Conservation (phyloP, 179 eudicot genomes). For the Dionaea muscipula region DNA sequence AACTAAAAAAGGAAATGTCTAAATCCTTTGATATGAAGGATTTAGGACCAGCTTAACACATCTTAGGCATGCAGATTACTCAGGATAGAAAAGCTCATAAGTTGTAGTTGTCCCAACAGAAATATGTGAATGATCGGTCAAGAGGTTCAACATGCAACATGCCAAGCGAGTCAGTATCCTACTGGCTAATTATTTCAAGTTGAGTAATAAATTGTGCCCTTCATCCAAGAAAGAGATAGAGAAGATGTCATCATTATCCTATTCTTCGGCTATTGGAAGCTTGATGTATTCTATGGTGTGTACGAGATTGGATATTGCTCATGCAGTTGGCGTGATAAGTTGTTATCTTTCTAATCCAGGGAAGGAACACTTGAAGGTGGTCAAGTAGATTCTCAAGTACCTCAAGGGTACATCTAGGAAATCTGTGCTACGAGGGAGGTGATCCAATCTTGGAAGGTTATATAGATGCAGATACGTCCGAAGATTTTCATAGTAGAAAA, state of each 20-base stretch:
- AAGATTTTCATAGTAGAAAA: not conserved
- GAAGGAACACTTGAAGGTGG: not conserved
- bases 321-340: not conserved
- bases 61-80: not conserved
- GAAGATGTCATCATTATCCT: not conserved
- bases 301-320: not conserved
- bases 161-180: not conserved
- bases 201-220: not conserved
- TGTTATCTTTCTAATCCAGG: not conserved
- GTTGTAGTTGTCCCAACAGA: not conserved
- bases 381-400: not conserved
- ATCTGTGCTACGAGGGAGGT: not conserved
- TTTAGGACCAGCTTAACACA: not conserved
- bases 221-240: not conserved
- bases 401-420: not conserved
- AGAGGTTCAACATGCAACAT: not conserved
- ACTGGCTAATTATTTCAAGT: not conserved
- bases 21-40: slow-evolving; percentile 4
- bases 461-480: not conserved
- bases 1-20: not conserved
- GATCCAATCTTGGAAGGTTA: not conserved
- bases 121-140: not conserved
- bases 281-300: not conserved
- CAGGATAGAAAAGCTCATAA: not conserved
- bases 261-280: not conserved